A percentile compares a stretch with the other conserved stretches of the same genome.
These are phyloP conservation scores for Talaromyces stipitatus DNA, from an alignment of 495 filamentous ascomycete genomes.

Conservation along the genomic window DNA sequence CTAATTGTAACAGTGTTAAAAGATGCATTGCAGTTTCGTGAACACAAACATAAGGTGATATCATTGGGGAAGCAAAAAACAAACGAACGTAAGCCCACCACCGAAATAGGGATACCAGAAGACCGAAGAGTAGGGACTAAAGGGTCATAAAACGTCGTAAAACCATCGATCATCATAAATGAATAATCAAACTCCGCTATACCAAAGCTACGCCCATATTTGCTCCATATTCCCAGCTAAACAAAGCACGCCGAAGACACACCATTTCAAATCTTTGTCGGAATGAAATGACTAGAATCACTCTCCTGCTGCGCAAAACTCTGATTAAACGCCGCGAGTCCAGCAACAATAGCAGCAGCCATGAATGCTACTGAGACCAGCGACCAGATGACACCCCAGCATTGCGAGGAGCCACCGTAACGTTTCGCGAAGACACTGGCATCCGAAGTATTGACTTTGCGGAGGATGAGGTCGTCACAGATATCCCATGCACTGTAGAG, in stretches of 20 bases:
- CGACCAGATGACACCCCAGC: constrained; percentile 76
- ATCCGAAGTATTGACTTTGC: constrained; percentile 74
- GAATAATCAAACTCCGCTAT: not conserved
- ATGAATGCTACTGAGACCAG: constrained; percentile 63
- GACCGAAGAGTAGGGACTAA: not conserved
- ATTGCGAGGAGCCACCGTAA: constrained; percentile 72
- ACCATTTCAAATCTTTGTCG: constrained; percentile 21
- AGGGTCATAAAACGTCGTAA: not conserved
- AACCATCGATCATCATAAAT: not conserved
- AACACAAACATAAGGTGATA: not conserved
- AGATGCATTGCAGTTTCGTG: not conserved
- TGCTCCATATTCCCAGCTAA: not conserved
- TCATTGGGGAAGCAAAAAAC: not conserved
- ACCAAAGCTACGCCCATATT: not conserved
- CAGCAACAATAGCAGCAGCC: constrained; percentile 61
- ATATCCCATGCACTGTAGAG: constrained; percentile 83
- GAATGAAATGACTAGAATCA: constrained; percentile 61
- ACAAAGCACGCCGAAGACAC: not conserved
- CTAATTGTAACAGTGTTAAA: too few relatives aligned
- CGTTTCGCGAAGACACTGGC: constrained; percentile 72
- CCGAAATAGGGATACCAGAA: not conserved
- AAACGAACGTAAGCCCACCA: not conserved
- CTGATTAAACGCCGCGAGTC: constrained; percentile 67
- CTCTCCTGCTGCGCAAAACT: constrained; percentile 58
- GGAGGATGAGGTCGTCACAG: constrained; percentile 76